phyloP scores from a whole-genome alignment of 176 grass and related monocot genomes.

The Thinopyrum elongatum region DNA sequence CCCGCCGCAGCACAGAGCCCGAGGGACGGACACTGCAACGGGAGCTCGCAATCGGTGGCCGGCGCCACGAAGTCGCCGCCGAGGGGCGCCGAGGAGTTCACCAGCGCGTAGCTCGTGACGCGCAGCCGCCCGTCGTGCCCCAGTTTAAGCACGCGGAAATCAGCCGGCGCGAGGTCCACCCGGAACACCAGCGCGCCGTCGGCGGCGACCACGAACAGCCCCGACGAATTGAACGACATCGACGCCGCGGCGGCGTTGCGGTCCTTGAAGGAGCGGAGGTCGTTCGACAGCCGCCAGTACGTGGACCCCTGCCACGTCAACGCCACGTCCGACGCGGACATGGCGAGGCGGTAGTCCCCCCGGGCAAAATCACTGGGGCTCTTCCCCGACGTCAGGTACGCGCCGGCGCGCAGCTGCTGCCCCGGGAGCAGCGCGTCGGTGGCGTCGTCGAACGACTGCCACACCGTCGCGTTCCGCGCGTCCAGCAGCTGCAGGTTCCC shows the following conservation, averaged over 20 bases:
- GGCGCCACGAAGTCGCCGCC: conserved; percentile 55
- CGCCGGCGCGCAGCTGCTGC: conserved; percentile 47
- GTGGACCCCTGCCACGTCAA: conserved; percentile 57
- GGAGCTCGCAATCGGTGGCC: conserved; percentile 55
- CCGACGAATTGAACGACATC: conserved; percentile 64
- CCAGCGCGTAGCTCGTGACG: conserved; percentile 43
- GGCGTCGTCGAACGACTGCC: conserved; percentile 76
- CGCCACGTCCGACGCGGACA: conserved; percentile 26
- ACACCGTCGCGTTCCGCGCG: conserved; percentile 56
- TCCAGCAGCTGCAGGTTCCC: conserved; percentile 78
- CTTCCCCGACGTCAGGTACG: conserved; percentile 38
- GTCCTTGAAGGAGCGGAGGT: conserved; percentile 52
- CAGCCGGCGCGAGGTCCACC: conserved; percentile 21
- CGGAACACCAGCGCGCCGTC: conserved; percentile 40
- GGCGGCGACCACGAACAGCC: conserved; percentile 40
- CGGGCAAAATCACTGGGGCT: conserved; percentile 18
- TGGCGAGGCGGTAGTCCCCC: conserved; percentile 48
- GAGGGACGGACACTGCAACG: conserved; percentile 49
- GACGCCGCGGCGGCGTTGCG: conserved; percentile 33
- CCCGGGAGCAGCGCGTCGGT: conserved; percentile 65
- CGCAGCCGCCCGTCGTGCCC: conserved; percentile 47
- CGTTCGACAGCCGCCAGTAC: conserved; percentile 76
- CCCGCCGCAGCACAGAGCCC: conserved; percentile 35
- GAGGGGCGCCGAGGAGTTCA: conserved; percentile 56
- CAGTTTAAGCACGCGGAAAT: conserved; percentile 62